These are phyloP conservation scores for Ogataea henricii DNA, from an alignment of 805 yeast species.

Conservation along the genomic window DNA sequence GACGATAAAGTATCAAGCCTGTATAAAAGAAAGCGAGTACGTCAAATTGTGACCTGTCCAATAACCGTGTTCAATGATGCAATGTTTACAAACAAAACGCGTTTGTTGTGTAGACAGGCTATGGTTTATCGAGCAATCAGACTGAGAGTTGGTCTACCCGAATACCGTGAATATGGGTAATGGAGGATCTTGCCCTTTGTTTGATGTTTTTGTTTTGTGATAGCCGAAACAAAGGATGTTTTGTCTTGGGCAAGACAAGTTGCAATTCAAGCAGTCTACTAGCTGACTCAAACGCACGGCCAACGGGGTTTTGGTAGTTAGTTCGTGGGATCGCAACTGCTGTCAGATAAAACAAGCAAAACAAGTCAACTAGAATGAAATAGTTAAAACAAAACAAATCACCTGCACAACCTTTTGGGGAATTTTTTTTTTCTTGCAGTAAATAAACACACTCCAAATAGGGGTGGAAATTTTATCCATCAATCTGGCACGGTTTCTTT, in stretches of 20 bases:
- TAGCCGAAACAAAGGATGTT: no score
- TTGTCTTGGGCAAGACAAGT: no score
- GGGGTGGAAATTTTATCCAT: not conserved
- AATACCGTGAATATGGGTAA: not conserved
- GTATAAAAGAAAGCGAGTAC: not conserved
- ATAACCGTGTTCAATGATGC: not conserved
- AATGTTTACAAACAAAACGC: not conserved
- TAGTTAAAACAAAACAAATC: slow-evolving; percentile 8
- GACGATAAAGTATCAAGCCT: no score
- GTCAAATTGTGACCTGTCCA: slow-evolving; percentile 1
- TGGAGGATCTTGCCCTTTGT: not conserved
- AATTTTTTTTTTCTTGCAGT: slow-evolving; percentile 5
- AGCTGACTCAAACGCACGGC: not conserved
- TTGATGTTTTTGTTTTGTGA: not conserved
- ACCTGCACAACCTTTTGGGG: slow-evolving; percentile 6
- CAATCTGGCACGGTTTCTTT: not conserved
- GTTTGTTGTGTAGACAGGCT: not conserved
- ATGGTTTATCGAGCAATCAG: not conserved
- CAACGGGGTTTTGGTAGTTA: not conserved
- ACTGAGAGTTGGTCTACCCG: not conserved
- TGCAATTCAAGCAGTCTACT: no score
- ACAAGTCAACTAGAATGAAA: slow-evolving; percentile 3
- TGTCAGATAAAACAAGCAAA: not conserved
- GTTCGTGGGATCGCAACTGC: not conserved
- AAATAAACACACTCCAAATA: slow-evolving; percentile 6